Evolutionary conservation across 148 eudicot species (phyloP).

Genomic region (Fallopia convolvulus): DNA sequence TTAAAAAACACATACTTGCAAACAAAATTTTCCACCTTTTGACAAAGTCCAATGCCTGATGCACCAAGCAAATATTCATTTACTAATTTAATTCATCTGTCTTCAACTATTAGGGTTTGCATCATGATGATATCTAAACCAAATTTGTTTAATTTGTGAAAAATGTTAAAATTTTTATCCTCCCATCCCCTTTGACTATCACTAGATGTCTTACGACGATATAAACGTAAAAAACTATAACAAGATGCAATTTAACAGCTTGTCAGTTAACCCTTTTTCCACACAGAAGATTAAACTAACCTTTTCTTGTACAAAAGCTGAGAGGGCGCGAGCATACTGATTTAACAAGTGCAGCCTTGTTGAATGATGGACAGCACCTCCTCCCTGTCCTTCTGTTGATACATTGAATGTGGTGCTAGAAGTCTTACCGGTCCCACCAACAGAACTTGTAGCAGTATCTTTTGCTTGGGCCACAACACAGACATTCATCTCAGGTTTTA

Average conservation of each 20-base stretch:
- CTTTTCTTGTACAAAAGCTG: constrained; percentile 36
- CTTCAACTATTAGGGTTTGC: neutral
- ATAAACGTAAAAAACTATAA: neutral
- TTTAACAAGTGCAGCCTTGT: constrained; percentile 34
- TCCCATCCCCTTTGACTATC: neutral
- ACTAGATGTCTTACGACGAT: neutral
- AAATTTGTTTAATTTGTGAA: neutral
- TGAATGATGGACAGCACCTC: constrained; percentile 30
- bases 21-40: neutral
- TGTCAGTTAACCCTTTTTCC: neutral
- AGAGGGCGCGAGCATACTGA: constrained; percentile 28
- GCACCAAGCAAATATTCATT: neutral
- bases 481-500: constrained; percentile 20
- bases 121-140: neutral
- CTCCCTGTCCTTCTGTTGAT: constrained; percentile 21
- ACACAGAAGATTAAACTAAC: constrained; percentile 19
- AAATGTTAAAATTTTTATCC: neutral
- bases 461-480: constrained; percentile 14
- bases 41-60: neutral
- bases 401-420: constrained; percentile 17
- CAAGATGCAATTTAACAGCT: neutral
- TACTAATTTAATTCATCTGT: neutral
- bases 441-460: constrained; percentile 13
- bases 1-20: neutral
- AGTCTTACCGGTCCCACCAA: constrained; percentile 14